A percentile compares a stretch with the other conserved stretches of the same genome.
phyloP scores from a whole-genome alignment of 1,284 basidiomycete genomes.

The Leucoagaricus sp. region DNA sequence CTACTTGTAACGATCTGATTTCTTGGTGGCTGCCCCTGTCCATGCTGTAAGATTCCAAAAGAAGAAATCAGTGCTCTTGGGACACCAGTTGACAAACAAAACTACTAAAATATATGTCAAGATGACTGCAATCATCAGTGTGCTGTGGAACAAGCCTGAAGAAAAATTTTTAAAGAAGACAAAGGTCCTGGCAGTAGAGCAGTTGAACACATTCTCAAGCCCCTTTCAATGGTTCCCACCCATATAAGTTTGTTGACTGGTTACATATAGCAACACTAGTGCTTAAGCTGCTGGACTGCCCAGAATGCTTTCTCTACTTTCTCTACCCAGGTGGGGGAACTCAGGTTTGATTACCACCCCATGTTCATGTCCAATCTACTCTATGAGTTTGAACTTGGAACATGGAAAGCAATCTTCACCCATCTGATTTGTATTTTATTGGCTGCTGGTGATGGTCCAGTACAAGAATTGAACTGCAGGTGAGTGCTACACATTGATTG shows the following conservation, averaged over 20 bases:
- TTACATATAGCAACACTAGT: not conserved
- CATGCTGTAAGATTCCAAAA: constrained; percentile 5
- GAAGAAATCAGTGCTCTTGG: constrained; percentile 13
- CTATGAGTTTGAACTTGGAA: constrained; percentile 23
- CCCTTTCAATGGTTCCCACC: not conserved
- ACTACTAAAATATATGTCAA: not conserved
- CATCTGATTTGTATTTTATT: constrained; percentile 22
- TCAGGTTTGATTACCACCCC: constrained; percentile 20
- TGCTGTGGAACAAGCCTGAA: not conserved
- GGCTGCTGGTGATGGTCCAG: not conserved
- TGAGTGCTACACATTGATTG: not conserved
- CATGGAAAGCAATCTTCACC: constrained; percentile 20
- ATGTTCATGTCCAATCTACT: too few species aligned
- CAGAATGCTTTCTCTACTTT: constrained; percentile 24
- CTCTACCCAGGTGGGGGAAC: too few species aligned
- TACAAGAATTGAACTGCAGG: constrained; percentile 5
- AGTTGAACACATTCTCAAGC: not conserved
- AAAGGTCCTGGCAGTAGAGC: not conserved
- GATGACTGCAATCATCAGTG: not conserved
- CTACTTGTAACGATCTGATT: not conserved
- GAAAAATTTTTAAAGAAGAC: constrained; percentile 9
- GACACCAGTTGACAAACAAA: not conserved
- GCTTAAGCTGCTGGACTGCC: not conserved
- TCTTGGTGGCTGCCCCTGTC: not conserved
- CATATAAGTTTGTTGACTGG: too few species aligned